Percentiles rank a stretch among this genome's conserved stretches.
Conservation (phyloP, 2,329 filamentous ascomycete species). For the Verticillium klebahnii region DNA sequence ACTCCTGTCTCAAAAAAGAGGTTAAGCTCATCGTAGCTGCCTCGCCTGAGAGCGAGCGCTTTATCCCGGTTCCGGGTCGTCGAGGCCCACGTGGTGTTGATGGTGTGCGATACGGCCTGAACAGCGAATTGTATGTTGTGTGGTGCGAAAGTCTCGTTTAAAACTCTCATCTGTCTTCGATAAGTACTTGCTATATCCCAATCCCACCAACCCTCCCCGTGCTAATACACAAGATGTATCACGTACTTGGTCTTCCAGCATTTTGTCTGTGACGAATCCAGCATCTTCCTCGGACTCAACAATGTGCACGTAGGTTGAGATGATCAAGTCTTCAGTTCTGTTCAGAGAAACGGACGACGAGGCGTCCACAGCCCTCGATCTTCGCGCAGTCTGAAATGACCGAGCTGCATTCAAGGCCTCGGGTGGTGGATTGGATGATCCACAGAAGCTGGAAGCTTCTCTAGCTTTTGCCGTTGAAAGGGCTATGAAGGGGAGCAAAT, state of each 20-base stretch:
- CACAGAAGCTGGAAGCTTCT: too few species aligned
- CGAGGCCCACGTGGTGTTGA: constrained; percentile 8
- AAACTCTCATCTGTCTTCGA: constrained; percentile 3
- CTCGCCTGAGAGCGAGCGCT: constrained; percentile 30
- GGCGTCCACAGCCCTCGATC: too few species aligned
- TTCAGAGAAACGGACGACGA: too few species aligned
- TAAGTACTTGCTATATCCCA: neutral
- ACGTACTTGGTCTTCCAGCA: constrained; percentile 6
- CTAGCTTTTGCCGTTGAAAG: too few species aligned
- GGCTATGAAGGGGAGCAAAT: too few species aligned
- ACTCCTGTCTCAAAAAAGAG: constrained; percentile 35
- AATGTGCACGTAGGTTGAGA: constrained; percentile 8
- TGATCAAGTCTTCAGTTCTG: neutral
- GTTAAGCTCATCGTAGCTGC: constrained; percentile 36
- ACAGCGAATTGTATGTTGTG: constrained; percentile 10
- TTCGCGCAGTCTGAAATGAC: too few species aligned
- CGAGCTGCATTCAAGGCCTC: too few species aligned
- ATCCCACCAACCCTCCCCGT: too few species aligned
- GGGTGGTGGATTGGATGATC: too few species aligned
- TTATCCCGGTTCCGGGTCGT: constrained; percentile 7
- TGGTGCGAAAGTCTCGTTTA: constrained; percentile 7
- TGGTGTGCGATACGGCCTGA: constrained; percentile 2
- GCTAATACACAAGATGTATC: too few species aligned
- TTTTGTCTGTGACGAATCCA: constrained; percentile 4
- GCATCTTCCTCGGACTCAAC: constrained; percentile 1